Percentiles rank a stretch among this genome's conserved stretches.
These are phyloP conservation scores for Clohesyomyces aquaticus DNA, from an alignment of 495 filamentous ascomycete species.

Conservation along the genomic window DNA sequence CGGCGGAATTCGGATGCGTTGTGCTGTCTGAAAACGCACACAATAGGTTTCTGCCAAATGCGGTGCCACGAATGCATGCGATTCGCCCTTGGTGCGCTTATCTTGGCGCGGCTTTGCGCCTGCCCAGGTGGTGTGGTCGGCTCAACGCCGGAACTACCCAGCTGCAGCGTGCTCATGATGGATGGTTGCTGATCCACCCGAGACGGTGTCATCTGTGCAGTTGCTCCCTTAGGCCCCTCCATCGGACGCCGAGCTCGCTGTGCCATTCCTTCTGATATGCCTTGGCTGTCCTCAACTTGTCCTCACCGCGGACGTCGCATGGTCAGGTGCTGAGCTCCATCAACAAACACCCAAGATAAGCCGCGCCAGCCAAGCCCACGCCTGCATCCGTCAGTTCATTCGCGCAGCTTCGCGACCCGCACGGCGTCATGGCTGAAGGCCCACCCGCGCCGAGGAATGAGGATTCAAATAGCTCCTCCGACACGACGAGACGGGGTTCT, in stretches of 20 bases:
- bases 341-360: conserved; percentile 29
- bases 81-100: background rate
- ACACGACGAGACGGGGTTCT: conserved; percentile 21
- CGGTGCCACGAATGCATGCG: background rate
- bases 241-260: conserved; percentile 6
- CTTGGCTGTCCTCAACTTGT: conserved; percentile 2
- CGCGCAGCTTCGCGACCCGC: conserved; percentile 5
- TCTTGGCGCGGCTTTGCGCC: background rate
- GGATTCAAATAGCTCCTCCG: conserved; percentile 16
- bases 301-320: conserved; percentile 12
- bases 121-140: too few species aligned
- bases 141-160: background rate
- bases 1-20: background rate
- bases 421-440: conserved; percentile 34
- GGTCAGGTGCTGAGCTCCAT: conserved; percentile 6
- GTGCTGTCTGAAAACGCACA: background rate
- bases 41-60: background rate
- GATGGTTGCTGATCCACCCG: conserved; percentile 17
- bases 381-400: conserved; percentile 8
- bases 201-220: conserved; percentile 35
- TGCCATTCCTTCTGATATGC: conserved; percentile 9
- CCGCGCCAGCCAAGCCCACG: conserved; percentile 25
- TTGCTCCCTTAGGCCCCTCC: conserved; percentile 19
- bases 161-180: conserved; percentile 18
- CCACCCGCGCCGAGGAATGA: conserved; percentile 18